These are phyloP conservation scores for Silene coronaria DNA, from an alignment of 179 eudicot genomes.

Conservation along the genomic window DNA sequence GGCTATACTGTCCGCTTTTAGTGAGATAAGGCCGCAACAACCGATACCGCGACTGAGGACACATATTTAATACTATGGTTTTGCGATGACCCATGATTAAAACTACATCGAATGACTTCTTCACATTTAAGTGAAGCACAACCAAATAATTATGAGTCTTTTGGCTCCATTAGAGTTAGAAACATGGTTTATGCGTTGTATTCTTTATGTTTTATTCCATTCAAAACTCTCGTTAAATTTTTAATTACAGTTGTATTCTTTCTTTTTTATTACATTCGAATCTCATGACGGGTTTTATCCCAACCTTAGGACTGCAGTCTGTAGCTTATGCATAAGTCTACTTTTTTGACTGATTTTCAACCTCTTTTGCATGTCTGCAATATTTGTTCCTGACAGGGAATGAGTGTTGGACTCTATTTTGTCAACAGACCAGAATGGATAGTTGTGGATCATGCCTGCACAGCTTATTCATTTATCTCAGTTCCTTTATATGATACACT, in stretches of 20 bases:
- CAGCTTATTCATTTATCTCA: constrained; percentile 80
- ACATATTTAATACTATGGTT: too few species aligned
- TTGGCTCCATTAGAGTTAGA: not conserved
- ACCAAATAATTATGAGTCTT: not conserved
- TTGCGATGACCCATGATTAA: not conserved
- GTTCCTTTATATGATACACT: constrained; percentile 95
- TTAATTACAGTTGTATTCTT: not conserved
- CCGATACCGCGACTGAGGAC: not conserved
- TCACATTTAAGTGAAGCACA: not conserved
- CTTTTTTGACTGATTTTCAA: not conserved
- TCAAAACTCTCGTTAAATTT: not conserved
- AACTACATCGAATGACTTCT: not conserved
- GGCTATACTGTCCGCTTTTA: too few species aligned
- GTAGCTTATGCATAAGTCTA: not conserved
- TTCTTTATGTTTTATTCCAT: not conserved
- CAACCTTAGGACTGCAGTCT: not conserved
- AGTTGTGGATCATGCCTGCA: constrained; percentile 93
- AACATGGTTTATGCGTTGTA: not conserved
- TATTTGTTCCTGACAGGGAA: constrained; percentile 52
- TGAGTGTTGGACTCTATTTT: constrained; percentile 81
- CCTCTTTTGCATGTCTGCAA: not conserved
- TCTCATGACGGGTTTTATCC: not conserved
- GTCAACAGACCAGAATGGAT: constrained; percentile 94
- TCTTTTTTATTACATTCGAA: not conserved
- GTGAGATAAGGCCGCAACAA: too few species aligned